Conservation (phyloP, 2,329 filamentous ascomycete species). For the Fusarium newnesense region DNA sequence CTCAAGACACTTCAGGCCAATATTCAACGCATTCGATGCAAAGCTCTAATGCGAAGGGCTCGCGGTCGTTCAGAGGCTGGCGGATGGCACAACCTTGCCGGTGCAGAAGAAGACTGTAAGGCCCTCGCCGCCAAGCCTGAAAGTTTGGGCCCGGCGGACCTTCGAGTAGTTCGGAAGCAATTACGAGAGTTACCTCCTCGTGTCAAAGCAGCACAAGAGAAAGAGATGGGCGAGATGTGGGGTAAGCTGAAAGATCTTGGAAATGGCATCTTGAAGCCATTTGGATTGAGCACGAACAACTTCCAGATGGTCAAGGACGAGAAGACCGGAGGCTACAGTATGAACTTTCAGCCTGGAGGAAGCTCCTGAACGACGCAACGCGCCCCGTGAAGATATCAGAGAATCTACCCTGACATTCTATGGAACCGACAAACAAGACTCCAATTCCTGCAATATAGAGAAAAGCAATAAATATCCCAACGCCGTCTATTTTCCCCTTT, state of each 20-base stretch:
- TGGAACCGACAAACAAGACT: background rate
- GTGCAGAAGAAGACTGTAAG: constrained; percentile 84
- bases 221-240: constrained; percentile 97
- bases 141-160: constrained; percentile 70
- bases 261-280: constrained; percentile 91
- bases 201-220: constrained; percentile 82
- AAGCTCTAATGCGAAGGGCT: constrained; percentile 83
- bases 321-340: constrained; percentile 88
- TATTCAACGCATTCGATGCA: constrained; percentile 80
- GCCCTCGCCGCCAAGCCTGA: constrained; percentile 64
- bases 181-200: constrained; percentile 72
- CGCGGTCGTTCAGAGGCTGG: constrained; percentile 76
- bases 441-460: constrained; percentile 16
- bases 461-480: constrained; percentile 31
- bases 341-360: constrained; percentile 75
- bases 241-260: constrained; percentile 92
- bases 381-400: background rate
- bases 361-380: constrained; percentile 20
- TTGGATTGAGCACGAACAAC: constrained; percentile 92
- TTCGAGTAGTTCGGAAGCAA: constrained; percentile 73
- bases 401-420: background rate
- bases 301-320: constrained; percentile 95
- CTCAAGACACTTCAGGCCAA: constrained; percentile 59
- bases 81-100: constrained; percentile 83
- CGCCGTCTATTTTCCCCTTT: constrained; percentile 20